Conservation (phyloP, 2,329 filamentous ascomycete species). For the Ceratocystis colombiana region DNA sequence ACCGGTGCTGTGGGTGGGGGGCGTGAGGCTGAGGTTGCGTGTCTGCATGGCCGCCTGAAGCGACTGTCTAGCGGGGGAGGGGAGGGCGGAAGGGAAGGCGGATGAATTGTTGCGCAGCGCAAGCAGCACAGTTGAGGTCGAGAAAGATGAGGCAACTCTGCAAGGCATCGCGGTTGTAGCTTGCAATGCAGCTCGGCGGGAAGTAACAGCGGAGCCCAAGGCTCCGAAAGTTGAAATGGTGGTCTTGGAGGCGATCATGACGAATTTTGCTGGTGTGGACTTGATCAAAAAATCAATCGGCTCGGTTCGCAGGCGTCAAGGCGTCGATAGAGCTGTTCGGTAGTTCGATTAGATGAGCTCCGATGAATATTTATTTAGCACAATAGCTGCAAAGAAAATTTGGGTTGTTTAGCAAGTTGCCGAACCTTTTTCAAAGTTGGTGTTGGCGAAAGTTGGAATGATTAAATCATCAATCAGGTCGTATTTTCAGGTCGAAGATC, state of each 20-base stretch:
- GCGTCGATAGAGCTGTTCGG: neutral
- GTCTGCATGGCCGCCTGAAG: conserved; percentile 4
- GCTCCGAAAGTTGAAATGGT: neutral
- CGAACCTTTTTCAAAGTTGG: neutral
- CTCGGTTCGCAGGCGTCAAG: neutral
- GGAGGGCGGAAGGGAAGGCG: conserved; percentile 9
- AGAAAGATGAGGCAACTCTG: conserved; percentile 5
- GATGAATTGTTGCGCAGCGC: neutral
- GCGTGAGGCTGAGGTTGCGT: conserved; percentile 23
- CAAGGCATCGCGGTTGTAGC: neutral
- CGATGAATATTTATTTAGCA: too few relatives aligned
- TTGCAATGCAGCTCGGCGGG: neutral
- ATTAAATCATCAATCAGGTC: neutral
- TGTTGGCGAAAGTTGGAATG: neutral
- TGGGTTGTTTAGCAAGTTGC: neutral
- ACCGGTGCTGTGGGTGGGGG: conserved; percentile 22
- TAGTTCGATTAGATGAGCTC: neutral
- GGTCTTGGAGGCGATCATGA: conserved; percentile 21
- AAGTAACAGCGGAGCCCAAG: conserved; percentile 1
- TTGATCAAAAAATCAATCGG: neutral
- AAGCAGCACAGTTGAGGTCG: conserved; percentile 17
- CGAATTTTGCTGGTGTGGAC: neutral
- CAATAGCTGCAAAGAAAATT: neutral
- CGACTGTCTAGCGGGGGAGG: neutral
- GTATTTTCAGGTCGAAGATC: neutral